Evolutionary conservation across 805 yeast species (phyloP).

Genomic region (Teunomyces stri): DNA sequence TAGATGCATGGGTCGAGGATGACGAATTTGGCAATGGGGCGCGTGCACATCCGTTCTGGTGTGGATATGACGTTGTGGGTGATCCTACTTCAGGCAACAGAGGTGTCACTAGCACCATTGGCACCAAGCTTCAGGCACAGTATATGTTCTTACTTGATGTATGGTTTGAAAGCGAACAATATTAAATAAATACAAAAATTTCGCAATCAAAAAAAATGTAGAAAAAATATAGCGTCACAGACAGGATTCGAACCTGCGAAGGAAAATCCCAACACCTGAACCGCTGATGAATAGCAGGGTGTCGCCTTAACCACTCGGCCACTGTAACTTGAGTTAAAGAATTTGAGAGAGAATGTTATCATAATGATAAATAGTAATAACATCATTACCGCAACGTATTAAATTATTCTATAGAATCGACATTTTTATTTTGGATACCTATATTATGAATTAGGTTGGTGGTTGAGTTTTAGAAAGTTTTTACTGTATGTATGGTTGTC

Average conservation of each 20-base stretch:
- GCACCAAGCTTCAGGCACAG: slow-evolving; percentile 9
- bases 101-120: slow-evolving; percentile 19
- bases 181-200: background rate
- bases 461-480: background rate
- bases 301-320: slow-evolving; percentile 95
- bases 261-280: slow-evolving; percentile 42
- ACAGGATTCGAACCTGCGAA: slow-evolving; percentile 99
- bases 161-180: slow-evolving; percentile 18
- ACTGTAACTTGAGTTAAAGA: slow-evolving; percentile 43
- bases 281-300: slow-evolving; percentile 63
- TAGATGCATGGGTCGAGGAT: slow-evolving; percentile 22
- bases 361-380: background rate
- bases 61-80: slow-evolving; percentile 34
- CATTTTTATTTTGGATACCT: no score
- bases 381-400: background rate
- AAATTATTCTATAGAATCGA: no score
- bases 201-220: slow-evolving; percentile 27
- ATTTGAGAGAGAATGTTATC: background rate
- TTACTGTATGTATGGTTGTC: background rate
- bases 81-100: slow-evolving; percentile 15
- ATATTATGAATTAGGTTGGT: no score
- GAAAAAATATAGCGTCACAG: slow-evolving; percentile 74
- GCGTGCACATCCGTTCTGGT: slow-evolving; percentile 27
- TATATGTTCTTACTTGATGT: slow-evolving; percentile 20
- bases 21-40: slow-evolving; percentile 11